Percentiles rank a stretch among this genome's conserved stretches.
Conservation (phyloP, 192 early-diverging fungal genomes). For the Piromyces finnis region DNA sequence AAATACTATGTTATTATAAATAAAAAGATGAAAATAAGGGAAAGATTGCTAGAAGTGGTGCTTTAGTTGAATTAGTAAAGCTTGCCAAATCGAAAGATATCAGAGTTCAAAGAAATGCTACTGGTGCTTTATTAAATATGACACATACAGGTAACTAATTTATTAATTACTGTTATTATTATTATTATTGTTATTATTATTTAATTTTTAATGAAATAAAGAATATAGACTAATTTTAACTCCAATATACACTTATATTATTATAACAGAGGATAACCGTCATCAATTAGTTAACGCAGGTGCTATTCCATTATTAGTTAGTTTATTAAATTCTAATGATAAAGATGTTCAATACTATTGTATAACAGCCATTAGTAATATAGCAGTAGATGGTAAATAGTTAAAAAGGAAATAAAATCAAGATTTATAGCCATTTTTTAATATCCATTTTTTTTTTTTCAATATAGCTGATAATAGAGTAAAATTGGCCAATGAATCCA, state of each 20-base stretch:
- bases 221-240: too few relatives aligned
- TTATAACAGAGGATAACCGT: slow-evolving; percentile 44
- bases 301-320: slow-evolving; percentile 66
- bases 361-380: slow-evolving; percentile 74
- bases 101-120: slow-evolving; percentile 75
- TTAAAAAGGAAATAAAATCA: too few relatives aligned
- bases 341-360: slow-evolving; percentile 80
- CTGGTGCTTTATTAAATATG: slow-evolving; percentile 82
- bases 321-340: slow-evolving; percentile 53
- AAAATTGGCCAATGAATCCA: slow-evolving; percentile 44
- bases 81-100: slow-evolving; percentile 64
- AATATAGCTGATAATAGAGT: neutral
- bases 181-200: too few relatives aligned
- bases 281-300: slow-evolving; percentile 63
- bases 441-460: too few relatives aligned
- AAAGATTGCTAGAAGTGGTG: slow-evolving; percentile 69
- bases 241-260: neutral
- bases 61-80: slow-evolving; percentile 48
- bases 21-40: slow-evolving; percentile 73
- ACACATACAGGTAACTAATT: slow-evolving; percentile 44
- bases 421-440: too few relatives aligned
- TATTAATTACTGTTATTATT: neutral
- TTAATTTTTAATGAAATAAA: too few relatives aligned
- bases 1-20: too few relatives aligned
- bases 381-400: slow-evolving; percentile 55